phyloP scores from a whole-genome alignment of 139 green algal genomes.

The Tetradesmus lagerheimii region DNA sequence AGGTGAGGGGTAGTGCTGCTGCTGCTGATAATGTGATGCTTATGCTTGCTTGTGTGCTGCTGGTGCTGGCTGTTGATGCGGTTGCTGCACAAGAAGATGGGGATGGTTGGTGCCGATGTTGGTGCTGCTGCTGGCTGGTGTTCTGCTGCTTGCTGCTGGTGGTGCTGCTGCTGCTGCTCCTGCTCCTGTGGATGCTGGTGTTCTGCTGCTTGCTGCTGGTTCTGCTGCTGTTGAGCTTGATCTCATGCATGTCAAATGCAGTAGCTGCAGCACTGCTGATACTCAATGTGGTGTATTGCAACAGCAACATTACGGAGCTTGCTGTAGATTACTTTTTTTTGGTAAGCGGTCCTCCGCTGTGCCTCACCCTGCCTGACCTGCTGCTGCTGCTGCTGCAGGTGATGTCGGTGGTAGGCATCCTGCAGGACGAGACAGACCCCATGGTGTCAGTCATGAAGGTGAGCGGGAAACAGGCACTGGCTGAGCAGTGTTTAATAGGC shows the following conservation, averaged over 20 bases:
- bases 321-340: slow-evolving; percentile 97
- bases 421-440: slow-evolving; percentile 98
- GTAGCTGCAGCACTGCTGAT: no score
- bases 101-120: no score
- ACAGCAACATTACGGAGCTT: slow-evolving; percentile 68
- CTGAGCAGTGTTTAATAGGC: no score
- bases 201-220: slow-evolving; percentile 83
- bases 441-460: slow-evolving; percentile 99
- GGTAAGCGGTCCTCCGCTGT: no score
- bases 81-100: no score
- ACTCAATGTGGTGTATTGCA: neutral
- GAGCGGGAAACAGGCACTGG: neutral
- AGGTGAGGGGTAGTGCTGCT: no score
- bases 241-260: neutral
- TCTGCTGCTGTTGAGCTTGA: neutral
- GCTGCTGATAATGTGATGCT: no score
- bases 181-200: slow-evolving; percentile 49
- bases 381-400: slow-evolving; percentile 63
- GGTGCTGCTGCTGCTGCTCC: neutral
- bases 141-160: slow-evolving; percentile 92
- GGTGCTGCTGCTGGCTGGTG: neutral
- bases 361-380: neutral
- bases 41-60: no score
- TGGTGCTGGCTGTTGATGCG: no score
- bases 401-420: slow-evolving; percentile 96